These are phyloP conservation scores for Cadophora sp. DNA, from an alignment of 2,329 filamentous ascomycete genomes.

Conservation along the genomic window DNA sequence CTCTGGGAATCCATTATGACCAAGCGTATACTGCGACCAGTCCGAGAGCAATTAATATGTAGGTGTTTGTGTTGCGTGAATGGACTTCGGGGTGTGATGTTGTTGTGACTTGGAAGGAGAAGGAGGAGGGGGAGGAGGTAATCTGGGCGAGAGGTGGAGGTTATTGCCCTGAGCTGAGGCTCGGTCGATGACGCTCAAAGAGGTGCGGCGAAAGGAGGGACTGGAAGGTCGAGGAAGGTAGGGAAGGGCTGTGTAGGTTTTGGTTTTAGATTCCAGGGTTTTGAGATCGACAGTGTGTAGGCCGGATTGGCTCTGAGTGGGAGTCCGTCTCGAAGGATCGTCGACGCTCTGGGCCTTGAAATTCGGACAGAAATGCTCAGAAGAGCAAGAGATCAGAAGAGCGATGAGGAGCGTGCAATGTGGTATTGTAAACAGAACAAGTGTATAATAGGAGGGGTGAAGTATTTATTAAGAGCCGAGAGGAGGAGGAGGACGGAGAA, in stretches of 20 bases:
- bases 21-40: neutral
- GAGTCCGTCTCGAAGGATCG: conserved; percentile 7
- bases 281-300: conserved; percentile 1
- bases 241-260: conserved; percentile 11
- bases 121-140: neutral
- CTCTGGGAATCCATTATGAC: conserved; percentile 25
- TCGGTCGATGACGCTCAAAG: conserved; percentile 14
- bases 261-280: conserved; percentile 19
- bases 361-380: conserved; percentile 5
- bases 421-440: neutral
- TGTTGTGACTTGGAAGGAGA: neutral
- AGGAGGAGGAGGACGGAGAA: neutral
- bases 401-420: neutral
- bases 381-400: conserved; percentile 9
- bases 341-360: conserved; percentile 10
- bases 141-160: conserved; percentile 4
- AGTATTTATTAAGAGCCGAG: neutral
- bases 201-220: conserved; percentile 3
- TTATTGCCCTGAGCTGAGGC: conserved; percentile 7
- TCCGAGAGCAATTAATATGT: neutral
- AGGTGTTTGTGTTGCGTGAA: neutral
- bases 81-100: neutral
- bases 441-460: neutral
- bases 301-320: conserved; percentile 6
- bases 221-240: neutral